These are phyloP conservation scores for Fusarium sambucinum DNA, from an alignment of 2,329 filamentous ascomycete species.

Conservation along the genomic window DNA sequence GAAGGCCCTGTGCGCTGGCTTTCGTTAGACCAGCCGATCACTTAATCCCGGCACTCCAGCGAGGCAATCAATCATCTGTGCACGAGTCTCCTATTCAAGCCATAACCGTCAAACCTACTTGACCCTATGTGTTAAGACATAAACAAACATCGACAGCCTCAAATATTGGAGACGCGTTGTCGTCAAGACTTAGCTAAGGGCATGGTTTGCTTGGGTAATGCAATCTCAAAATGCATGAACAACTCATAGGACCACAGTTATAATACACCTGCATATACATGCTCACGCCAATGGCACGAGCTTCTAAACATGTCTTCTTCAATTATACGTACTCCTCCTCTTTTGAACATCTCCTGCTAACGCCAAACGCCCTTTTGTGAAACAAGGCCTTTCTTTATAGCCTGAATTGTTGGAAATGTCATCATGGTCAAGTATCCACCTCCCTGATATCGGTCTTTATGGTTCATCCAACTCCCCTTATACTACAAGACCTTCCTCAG, in stretches of 20 bases:
- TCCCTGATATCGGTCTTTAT: slow-evolving; percentile 7
- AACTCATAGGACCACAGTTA: slow-evolving; percentile 12
- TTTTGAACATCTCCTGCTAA: slow-evolving; percentile 31
- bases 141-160: slow-evolving; percentile 12
- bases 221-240: slow-evolving; percentile 12
- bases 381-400: slow-evolving; percentile 20
- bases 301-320: slow-evolving; percentile 24
- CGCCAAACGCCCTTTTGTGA: slow-evolving; percentile 23
- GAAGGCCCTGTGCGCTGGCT: slow-evolving; percentile 32
- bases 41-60: slow-evolving; percentile 22
- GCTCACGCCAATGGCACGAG: slow-evolving; percentile 16
- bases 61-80: slow-evolving; percentile 10
- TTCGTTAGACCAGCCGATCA: slow-evolving; percentile 17
- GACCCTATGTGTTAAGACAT: slow-evolving; percentile 10
- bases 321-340: slow-evolving; percentile 24
- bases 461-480: slow-evolving; percentile 45
- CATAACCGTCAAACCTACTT: neutral
- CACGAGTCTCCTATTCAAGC: slow-evolving; percentile 23
- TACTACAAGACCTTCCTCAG: slow-evolving; percentile 60
- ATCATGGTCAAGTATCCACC: slow-evolving; percentile 35
- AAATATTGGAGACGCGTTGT: slow-evolving; percentile 3
- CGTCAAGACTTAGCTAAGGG: neutral
- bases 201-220: slow-evolving; percentile 1
- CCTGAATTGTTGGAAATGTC: slow-evolving; percentile 19
- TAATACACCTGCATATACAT: slow-evolving; percentile 26